Percentiles rank a stretch among this genome's conserved stretches.
Conservation (phyloP, 2,329 filamentous ascomycete genomes). For the Neoascochyta sp. region DNA sequence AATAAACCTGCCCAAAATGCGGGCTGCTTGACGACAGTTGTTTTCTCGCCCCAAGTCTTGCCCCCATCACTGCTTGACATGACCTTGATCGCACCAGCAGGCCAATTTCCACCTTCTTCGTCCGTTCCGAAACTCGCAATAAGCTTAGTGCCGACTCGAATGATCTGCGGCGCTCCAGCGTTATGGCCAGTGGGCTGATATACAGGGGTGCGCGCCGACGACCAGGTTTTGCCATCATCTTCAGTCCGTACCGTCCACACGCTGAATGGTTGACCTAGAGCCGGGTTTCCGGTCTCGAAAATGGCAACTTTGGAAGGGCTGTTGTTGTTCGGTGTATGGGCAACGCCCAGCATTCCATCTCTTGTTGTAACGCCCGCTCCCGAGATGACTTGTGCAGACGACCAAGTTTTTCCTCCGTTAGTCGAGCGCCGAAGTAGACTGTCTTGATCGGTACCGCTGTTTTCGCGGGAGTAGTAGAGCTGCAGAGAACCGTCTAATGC, state of each 20-base stretch:
- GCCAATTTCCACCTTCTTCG: slow-evolving; percentile 36
- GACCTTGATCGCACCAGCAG: slow-evolving; percentile 16
- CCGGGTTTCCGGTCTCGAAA: slow-evolving; percentile 40
- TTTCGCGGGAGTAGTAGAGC: slow-evolving; percentile 47
- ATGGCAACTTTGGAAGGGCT: slow-evolving; percentile 39
- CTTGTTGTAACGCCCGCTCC: slow-evolving; percentile 35
- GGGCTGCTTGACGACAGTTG: slow-evolving; percentile 20
- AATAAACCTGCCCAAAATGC: slow-evolving; percentile 33
- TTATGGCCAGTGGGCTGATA: slow-evolving; percentile 38
- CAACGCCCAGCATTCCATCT: slow-evolving; percentile 49
- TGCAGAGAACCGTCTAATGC: slow-evolving; percentile 41
- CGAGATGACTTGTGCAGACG: slow-evolving; percentile 31
- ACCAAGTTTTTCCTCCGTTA: slow-evolving; percentile 44
- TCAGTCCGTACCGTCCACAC: slow-evolving; percentile 39
- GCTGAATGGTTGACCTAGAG: slow-evolving; percentile 25
- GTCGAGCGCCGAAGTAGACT: slow-evolving; percentile 40
- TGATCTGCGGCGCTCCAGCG: slow-evolving; percentile 44
- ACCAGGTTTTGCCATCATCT: slow-evolving; percentile 46
- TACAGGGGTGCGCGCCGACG: slow-evolving; percentile 30
- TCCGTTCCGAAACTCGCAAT: slow-evolving; percentile 48
- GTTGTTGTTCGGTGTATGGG: slow-evolving; percentile 20
- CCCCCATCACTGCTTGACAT: slow-evolving; percentile 28
- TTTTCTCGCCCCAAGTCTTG: slow-evolving; percentile 28
- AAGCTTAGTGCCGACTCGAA: slow-evolving; percentile 43
- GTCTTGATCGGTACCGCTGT: slow-evolving; percentile 41